Evolutionary conservation across 129 eudicot genomes (phyloP).

Genomic region (Chrysanthemum lavandulifolium): DNA sequence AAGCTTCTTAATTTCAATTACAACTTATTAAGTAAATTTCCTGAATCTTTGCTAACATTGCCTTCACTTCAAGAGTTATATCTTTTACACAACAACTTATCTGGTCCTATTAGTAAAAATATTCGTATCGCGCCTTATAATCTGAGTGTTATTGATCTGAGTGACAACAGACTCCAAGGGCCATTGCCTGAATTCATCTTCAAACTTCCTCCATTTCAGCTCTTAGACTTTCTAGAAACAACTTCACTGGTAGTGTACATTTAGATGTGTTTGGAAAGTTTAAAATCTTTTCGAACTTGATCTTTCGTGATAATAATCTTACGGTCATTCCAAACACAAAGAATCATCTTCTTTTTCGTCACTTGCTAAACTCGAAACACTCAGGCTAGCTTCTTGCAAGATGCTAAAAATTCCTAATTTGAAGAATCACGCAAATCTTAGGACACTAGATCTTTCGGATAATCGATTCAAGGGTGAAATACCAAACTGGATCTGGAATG

Average conservation of each 20-base stretch:
- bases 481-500: slow-evolving; percentile 36
- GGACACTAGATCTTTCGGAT: slow-evolving; percentile 54
- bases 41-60: no score
- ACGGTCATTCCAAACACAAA: slow-evolving; percentile 25
- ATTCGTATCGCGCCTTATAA: background rate
- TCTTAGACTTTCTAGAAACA: slow-evolving; percentile 46
- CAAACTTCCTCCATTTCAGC: slow-evolving; percentile 29
- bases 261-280: slow-evolving; percentile 34
- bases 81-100: slow-evolving; percentile 1
- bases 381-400: slow-evolving; percentile 58
- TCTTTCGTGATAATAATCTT: slow-evolving; percentile 49
- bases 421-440: slow-evolving; percentile 38
- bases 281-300: slow-evolving; percentile 44
- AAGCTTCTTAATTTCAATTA: no score
- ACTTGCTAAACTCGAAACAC: slow-evolving; percentile 30
- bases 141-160: slow-evolving; percentile 39
- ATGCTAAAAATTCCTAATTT: slow-evolving; percentile 41
- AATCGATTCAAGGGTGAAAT: slow-evolving; percentile 21
- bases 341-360: slow-evolving; percentile 23
- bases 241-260: slow-evolving; percentile 41
- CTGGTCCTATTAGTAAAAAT: background rate
- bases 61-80: no score
- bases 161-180: slow-evolving; percentile 45
- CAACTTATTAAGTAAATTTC: no score
- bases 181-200: slow-evolving; percentile 44